Evolutionary conservation across 148 eudicot genomes (phyloP).

Genomic region (Heliamphora exappendiculata): DNA sequence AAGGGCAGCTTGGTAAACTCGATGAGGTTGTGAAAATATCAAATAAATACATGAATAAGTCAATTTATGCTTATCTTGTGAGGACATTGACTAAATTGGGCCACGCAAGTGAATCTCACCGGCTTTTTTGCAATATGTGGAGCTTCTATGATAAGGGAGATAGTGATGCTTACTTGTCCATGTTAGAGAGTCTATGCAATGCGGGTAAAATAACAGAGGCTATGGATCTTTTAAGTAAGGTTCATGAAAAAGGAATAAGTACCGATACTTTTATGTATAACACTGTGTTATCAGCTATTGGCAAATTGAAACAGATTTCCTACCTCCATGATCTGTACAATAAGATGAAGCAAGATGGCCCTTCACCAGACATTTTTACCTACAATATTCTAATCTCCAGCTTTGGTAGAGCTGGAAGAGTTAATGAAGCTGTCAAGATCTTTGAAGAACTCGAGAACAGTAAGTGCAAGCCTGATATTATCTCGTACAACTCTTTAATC

Average conservation of each 20-base stretch:
- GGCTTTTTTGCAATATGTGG: slow-evolving; percentile 93
- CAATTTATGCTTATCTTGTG: slow-evolving; percentile 81
- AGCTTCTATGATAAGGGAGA: slow-evolving; percentile 73
- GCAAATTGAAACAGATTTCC: slow-evolving; percentile 63
- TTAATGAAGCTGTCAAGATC: slow-evolving; percentile 63
- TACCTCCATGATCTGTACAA: slow-evolving; percentile 69
- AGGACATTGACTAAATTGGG: slow-evolving; percentile 75
- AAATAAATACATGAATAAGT: slow-evolving; percentile 66
- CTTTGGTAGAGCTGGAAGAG: slow-evolving; percentile 77
- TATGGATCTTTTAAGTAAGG: slow-evolving; percentile 56
- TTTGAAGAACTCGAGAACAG: slow-evolving; percentile 89
- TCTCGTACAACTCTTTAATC: slow-evolving; percentile 83
- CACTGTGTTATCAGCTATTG: slow-evolving; percentile 68
- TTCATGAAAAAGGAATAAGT: slow-evolving; percentile 74
- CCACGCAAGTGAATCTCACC: slow-evolving; percentile 85
- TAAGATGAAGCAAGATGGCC: slow-evolving; percentile 72
- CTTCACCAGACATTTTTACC: slow-evolving; percentile 66
- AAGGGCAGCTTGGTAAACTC: slow-evolving; percentile 70
- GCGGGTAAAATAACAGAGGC: slow-evolving; percentile 72
- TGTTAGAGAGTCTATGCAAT: slow-evolving; percentile 77
- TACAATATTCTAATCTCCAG: slow-evolving; percentile 82
- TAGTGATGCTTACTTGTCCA: slow-evolving; percentile 78
- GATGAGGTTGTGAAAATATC: slow-evolving; percentile 72
- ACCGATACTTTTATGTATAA: slow-evolving; percentile 75
- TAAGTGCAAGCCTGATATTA: slow-evolving; percentile 58